Conservation (phyloP, 2,329 filamentous ascomycete species). For the Clarireedia paspali region DNA sequence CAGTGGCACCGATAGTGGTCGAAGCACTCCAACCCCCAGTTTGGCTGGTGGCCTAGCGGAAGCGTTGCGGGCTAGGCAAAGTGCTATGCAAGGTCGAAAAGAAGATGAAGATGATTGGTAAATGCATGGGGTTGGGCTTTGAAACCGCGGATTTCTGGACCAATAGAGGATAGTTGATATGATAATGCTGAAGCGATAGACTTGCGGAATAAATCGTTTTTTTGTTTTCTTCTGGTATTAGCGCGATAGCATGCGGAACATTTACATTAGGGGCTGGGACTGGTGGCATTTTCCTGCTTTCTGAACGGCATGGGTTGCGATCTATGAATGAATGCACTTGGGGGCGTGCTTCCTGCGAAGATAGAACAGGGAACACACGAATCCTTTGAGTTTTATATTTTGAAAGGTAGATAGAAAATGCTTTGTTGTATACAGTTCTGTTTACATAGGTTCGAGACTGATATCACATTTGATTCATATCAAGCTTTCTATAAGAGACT, state of each 20-base stretch:
- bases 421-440: conserved; percentile 7
- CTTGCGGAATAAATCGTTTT: neutral
- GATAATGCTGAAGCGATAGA: neutral
- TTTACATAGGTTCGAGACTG: neutral
- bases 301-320: neutral
- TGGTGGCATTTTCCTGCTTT: neutral
- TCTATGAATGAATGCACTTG: neutral
- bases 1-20: conserved; percentile 52
- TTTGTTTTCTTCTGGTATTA: neutral
- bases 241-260: neutral
- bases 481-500: too few relatives aligned
- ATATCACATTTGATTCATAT: neutral
- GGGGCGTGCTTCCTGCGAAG: neutral
- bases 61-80: conserved; percentile 68
- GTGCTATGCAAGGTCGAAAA: conserved; percentile 43
- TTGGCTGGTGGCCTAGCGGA: conserved; percentile 69
- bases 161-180: neutral
- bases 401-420: neutral
- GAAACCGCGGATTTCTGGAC: too few relatives aligned
- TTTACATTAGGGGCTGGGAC: neutral
- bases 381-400: neutral
- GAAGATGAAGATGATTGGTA: conserved; percentile 31
- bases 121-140: neutral
- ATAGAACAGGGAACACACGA: neutral
- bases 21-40: conserved; percentile 66